Percentiles rank a stretch among this genome's conserved stretches.
Conservation (phyloP, 2,329 filamentous ascomycete species). For the Arachnomyces sp. region DNA sequence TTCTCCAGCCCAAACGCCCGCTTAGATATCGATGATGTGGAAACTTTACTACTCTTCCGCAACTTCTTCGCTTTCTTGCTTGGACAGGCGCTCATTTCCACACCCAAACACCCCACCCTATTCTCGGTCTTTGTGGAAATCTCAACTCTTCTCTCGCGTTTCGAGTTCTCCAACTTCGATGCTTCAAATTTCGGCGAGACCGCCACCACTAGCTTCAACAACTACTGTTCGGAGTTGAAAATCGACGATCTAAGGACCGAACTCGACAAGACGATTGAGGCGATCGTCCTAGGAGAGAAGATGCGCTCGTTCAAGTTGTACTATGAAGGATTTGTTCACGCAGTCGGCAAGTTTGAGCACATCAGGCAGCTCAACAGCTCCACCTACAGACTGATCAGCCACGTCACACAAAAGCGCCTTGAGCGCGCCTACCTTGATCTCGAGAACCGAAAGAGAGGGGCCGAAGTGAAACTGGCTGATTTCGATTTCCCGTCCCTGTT, state of each 20-base stretch:
- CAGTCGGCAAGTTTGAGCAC: slow-evolving; percentile 73
- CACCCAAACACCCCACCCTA: slow-evolving; percentile 45
- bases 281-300: slow-evolving; percentile 77
- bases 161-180: slow-evolving; percentile 55
- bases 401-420: slow-evolving; percentile 66
- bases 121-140: slow-evolving; percentile 57
- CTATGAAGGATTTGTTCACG: slow-evolving; percentile 86
- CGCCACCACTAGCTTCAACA: slow-evolving; percentile 42
- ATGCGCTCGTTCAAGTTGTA: slow-evolving; percentile 79
- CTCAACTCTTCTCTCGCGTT: slow-evolving; percentile 49
- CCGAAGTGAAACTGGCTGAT: slow-evolving; percentile 67
- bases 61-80: slow-evolving; percentile 58
- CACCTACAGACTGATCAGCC: slow-evolving; percentile 63
- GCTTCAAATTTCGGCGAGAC: slow-evolving; percentile 58
- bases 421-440: slow-evolving; percentile 77
- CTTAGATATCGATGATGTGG: slow-evolving; percentile 43
- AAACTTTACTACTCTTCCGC: slow-evolving; percentile 52
- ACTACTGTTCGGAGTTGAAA: slow-evolving; percentile 67
- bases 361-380: slow-evolving; percentile 62
- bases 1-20: slow-evolving; percentile 27
- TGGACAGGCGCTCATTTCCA: slow-evolving; percentile 56
- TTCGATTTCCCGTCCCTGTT: slow-evolving; percentile 92
- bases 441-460: slow-evolving; percentile 60
- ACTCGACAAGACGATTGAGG: slow-evolving; percentile 82
- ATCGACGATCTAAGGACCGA: slow-evolving; percentile 75